phyloP scores from a whole-genome alignment of 371 early-diverging fungal species.

The Saksenaea vasiformis region DNA sequence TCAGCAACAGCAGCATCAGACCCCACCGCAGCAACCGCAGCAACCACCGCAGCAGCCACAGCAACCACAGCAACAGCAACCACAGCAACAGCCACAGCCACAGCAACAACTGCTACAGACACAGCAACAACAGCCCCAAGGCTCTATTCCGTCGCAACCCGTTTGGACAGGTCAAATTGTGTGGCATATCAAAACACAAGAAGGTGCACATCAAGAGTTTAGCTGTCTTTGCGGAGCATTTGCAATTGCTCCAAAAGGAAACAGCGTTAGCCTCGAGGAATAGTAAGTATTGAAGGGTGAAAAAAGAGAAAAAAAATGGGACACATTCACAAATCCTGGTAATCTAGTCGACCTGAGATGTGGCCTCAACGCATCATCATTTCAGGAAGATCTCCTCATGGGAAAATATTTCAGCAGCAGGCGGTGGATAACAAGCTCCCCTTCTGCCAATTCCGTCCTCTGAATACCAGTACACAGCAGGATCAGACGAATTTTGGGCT shows the following conservation, averaged over 20 bases:
- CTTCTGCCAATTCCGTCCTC: constrained; percentile 54
- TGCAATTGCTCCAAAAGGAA: constrained; percentile 43
- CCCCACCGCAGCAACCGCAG: constrained; percentile 25
- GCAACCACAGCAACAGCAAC: too few species aligned
- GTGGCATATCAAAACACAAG: constrained; percentile 51
- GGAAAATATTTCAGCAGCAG: constrained; percentile 46
- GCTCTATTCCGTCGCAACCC: constrained; percentile 33
- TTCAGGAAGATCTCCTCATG: constrained; percentile 48
- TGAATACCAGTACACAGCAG: constrained; percentile 41
- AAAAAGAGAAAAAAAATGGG: background rate
- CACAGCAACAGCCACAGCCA: constrained; percentile 14
- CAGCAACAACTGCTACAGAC: constrained; percentile 10
- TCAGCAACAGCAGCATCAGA: constrained; percentile 10
- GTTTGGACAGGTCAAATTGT: constrained; percentile 63
- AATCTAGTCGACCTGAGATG: constrained; percentile 34
- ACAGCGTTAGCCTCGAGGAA: constrained; percentile 43
- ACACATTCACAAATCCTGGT: background rate
- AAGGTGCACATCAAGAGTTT: constrained; percentile 45
- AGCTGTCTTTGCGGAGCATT: constrained; percentile 52
- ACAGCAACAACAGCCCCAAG: constrained; percentile 16
- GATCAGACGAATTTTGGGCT: constrained; percentile 52
- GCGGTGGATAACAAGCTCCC: constrained; percentile 53
- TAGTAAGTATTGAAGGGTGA: constrained; percentile 65
- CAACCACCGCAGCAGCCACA: constrained; percentile 31
- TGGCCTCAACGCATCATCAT: constrained; percentile 60